phyloP scores from a whole-genome alignment of 192 early-diverging fungal species.

The Dimargaris cristalligena region DNA sequence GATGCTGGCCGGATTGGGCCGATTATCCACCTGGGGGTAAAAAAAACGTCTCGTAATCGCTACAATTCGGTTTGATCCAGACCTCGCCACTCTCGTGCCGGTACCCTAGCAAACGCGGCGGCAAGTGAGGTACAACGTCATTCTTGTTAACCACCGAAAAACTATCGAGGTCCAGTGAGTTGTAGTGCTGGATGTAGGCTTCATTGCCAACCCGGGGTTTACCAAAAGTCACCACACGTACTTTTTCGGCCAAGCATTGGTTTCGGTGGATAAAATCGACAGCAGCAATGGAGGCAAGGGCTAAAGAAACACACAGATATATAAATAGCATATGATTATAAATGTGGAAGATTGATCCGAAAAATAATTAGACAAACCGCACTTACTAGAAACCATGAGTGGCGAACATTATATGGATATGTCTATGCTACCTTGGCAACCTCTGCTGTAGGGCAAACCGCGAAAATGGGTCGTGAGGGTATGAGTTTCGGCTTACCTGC shows the following conservation, averaged over 20 bases:
- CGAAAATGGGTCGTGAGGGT: too few species aligned
- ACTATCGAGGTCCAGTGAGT: slow-evolving; percentile 14
- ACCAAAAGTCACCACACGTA: slow-evolving; percentile 21
- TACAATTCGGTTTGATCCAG: slow-evolving; percentile 21
- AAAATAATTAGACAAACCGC: too few species aligned
- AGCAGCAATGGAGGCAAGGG: slow-evolving; percentile 19
- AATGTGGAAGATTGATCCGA: too few species aligned
- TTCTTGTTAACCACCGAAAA: slow-evolving; percentile 22
- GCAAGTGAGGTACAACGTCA: slow-evolving; percentile 20
- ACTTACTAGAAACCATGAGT: too few species aligned
- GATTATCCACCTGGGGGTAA: neutral
- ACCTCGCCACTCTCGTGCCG: slow-evolving; percentile 18
- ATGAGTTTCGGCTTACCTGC: neutral
- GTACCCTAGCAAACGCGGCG: slow-evolving; percentile 16
- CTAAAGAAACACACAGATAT: too few species aligned
- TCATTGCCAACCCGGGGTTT: slow-evolving; percentile 25
- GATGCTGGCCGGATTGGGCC: neutral
- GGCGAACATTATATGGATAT: too few species aligned
- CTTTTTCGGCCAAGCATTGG: slow-evolving; percentile 14
- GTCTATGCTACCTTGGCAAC: too few species aligned
- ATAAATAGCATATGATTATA: too few species aligned
- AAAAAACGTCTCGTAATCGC: neutral
- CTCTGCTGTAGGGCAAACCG: too few species aligned
- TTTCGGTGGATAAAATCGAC: slow-evolving; percentile 16
- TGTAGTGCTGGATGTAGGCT: slow-evolving; percentile 19